Conservation (phyloP, 768 basidiomycete genomes). For the Tubosaeta sp. region DNA sequence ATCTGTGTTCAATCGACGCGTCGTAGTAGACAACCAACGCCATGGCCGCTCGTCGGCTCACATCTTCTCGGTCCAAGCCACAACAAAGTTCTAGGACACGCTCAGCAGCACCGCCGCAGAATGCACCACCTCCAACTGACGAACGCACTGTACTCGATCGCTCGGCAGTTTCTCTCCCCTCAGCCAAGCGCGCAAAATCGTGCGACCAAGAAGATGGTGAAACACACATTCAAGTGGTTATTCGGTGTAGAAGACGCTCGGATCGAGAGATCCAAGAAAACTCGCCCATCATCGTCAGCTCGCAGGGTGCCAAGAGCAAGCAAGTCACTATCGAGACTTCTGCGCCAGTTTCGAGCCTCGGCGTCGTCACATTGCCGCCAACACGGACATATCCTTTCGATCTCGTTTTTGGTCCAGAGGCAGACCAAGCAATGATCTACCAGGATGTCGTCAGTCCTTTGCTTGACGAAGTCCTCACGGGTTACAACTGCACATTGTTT, state of each 20-base stretch:
- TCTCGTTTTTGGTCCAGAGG: conserved; percentile 93
- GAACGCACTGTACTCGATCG: conserved; percentile 15
- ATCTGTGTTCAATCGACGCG: conserved; percentile 29
- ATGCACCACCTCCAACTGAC: conserved; percentile 22
- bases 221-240: conserved; percentile 89
- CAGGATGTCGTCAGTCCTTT: conserved; percentile 91
- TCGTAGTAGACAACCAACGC: conserved; percentile 13
- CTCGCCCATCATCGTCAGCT: conserved; percentile 83
- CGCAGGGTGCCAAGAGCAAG: conserved; percentile 69
- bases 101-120: conserved; percentile 37
- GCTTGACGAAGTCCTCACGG: conserved; percentile 88
- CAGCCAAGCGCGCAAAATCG: conserved; percentile 26
- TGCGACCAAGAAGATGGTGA: conserved; percentile 45
- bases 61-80: conserved; percentile 42
- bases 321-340: conserved; percentile 81
- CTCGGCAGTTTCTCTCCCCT: conserved; percentile 23
- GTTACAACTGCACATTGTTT: conserved; percentile 97
- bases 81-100: conserved; percentile 42
- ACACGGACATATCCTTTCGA: conserved; percentile 91
- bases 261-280: conserved; percentile 80
- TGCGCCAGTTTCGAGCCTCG: conserved; percentile 61
- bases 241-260: conserved; percentile 84
- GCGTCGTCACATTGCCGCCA: conserved; percentile 70
- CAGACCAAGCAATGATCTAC: conserved; percentile 92
- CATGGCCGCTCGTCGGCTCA: conserved; percentile 65